A percentile compares a stretch with the other conserved stretches of the same genome.
These are phyloP conservation scores for Cercophora scortea DNA, from an alignment of 495 filamentous ascomycete species.

Conservation along the genomic window DNA sequence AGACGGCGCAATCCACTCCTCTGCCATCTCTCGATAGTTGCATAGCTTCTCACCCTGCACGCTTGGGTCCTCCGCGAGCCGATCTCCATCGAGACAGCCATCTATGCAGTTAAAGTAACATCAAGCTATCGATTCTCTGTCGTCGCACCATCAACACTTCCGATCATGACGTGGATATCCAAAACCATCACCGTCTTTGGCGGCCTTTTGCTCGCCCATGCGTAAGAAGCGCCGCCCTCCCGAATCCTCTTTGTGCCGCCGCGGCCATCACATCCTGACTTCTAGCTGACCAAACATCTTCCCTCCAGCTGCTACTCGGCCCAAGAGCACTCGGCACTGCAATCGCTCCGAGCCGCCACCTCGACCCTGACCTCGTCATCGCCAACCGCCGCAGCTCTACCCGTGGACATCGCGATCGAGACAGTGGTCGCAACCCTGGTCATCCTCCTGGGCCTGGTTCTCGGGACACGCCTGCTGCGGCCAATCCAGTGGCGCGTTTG, in stretches of 20 bases:
- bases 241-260: background rate
- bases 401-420: slow-evolving; percentile 72
- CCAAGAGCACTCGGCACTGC: slow-evolving; percentile 70
- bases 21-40: no score
- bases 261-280: background rate
- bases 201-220: slow-evolving; percentile 60
- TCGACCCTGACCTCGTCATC: slow-evolving; percentile 35
- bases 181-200: slow-evolving; percentile 57
- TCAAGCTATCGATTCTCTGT: background rate
- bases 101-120: background rate
- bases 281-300: background rate
- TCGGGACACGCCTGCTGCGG: slow-evolving; percentile 59
- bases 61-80: no score
- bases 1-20: no score
- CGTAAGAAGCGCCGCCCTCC: slow-evolving; percentile 42
- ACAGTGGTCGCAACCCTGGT: slow-evolving; percentile 63
- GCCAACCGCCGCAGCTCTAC: slow-evolving; percentile 39
- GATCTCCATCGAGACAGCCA: background rate
- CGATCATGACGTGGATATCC: slow-evolving; percentile 57
- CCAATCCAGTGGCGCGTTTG: slow-evolving; percentile 77
- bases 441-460: slow-evolving; percentile 62
- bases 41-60: no score
- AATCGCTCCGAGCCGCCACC: slow-evolving; percentile 46
- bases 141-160: background rate
- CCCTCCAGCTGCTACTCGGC: slow-evolving; percentile 69